Conservation (phyloP, 2,329 filamentous ascomycete genomes). For the Emmonsia crescens region DNA sequence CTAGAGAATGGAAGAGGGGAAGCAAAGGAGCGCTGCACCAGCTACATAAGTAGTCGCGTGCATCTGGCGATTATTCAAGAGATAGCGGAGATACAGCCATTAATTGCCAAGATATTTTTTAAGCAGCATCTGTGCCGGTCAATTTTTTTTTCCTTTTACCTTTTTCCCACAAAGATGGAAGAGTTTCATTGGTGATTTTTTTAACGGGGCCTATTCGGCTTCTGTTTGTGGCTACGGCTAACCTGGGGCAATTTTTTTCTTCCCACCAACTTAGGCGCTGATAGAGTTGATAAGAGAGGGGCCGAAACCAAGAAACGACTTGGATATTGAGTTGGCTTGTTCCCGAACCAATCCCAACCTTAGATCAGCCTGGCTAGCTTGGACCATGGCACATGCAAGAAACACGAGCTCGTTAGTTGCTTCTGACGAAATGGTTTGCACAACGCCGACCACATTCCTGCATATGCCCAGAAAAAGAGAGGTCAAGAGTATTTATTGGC, state of each 20-base stretch:
- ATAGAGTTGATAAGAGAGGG: background rate
- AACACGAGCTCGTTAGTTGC: background rate
- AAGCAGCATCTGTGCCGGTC: background rate
- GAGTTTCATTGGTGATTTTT: background rate
- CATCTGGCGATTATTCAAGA: constrained; percentile 18
- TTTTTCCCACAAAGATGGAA: background rate
- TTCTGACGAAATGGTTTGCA: too few relatives aligned
- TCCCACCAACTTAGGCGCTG: background rate
- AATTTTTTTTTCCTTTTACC: background rate
- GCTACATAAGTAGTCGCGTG: constrained; percentile 20
- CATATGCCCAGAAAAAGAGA: too few relatives aligned
- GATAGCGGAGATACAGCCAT: constrained; percentile 14
- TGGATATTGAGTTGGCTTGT: background rate
- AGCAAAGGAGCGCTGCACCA: constrained; percentile 20
- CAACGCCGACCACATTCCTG: too few relatives aligned
- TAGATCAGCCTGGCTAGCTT: background rate
- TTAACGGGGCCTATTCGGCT: background rate
- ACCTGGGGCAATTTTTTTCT: background rate
- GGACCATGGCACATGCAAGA: background rate
- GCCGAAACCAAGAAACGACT: background rate
- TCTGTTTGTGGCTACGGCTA: background rate
- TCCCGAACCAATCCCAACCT: background rate
- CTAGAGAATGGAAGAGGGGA: constrained; percentile 12
- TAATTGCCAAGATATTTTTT: background rate
- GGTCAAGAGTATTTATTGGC: too few relatives aligned